Base-by-base conservation (phyloP, 1,139 yeast genomes). In the Blastobotrys serpentis region DNA sequence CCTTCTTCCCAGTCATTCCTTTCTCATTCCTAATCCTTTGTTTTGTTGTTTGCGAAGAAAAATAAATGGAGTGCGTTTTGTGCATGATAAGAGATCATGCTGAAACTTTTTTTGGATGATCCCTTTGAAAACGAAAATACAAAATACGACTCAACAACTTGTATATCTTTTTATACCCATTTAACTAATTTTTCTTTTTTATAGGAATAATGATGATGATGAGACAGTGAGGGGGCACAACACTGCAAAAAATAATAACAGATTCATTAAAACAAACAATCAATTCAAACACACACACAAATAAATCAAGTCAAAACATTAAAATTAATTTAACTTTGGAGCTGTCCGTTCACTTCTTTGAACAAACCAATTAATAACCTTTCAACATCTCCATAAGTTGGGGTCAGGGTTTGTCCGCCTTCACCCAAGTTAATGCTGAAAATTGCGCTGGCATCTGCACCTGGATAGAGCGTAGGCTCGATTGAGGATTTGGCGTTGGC, bases 201-300 rank as follows among this genome's bases (percentile, higher is more conserved):
- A n/a, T n/a, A n/a, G n/a, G n/a, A n/a, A n/a, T n/a, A n/a, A n/a
- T n/a, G n/a, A n/a, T n/a, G n/a, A n/a, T n/a, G n/a, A n/a, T n/a
- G n/a, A n/a, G 26, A 23, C 26, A 23, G 26, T 10, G 26, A 5
- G 10, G 26, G 8, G 10, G 26, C 26, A 23, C 8, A 6, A 10
- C 10, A 10, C 8, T 23, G 26, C 29, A 25, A 44, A 19, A 16
- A 14, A 19, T 42, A 25, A 5, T 21, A 45, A 13, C 22, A 19
- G n/a, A 3, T 2, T 10, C 23, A 40, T 45, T 16, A 25, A 6
- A 42, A 43, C 16, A 32, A 36, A 19, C 37, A 26, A 14, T 34
- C 17, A 16, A 8, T 23, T 21, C 42, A 17, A 33, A 14, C 26
- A 23, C 5, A 6, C 5, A 23, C 10, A 23, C 5, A 6, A 23